These are phyloP conservation scores for Arthrobotrys pseudoclavata DNA, from an alignment of 2,329 filamentous ascomycete species.

Conservation along the genomic window DNA sequence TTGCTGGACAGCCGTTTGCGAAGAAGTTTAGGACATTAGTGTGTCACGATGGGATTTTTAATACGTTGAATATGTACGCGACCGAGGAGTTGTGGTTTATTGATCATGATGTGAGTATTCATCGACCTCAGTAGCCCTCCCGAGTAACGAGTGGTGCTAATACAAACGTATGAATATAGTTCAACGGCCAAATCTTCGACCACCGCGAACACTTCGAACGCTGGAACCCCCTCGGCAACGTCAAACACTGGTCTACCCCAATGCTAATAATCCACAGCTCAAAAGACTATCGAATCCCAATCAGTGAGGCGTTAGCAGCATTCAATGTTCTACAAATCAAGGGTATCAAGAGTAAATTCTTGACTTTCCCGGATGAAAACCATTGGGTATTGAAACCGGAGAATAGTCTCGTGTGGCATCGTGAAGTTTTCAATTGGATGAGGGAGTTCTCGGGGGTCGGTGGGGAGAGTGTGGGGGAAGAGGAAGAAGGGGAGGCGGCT, in stretches of 20 bases:
- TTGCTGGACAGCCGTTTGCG: conserved; percentile 86
- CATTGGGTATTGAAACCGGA: conserved; percentile 92
- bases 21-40: conserved; percentile 89
- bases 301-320: conserved; percentile 84
- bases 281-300: conserved; percentile 87
- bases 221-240: conserved; percentile 77
- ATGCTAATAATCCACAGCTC: conserved; percentile 92
- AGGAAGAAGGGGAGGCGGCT: conserved; percentile 35
- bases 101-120: conserved; percentile 74
- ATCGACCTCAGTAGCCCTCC: conserved; percentile 51
- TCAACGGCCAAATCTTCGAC: conserved; percentile 69
- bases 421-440: conserved; percentile 80
- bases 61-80: conserved; percentile 75
- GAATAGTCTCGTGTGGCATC: conserved; percentile 91
- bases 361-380: conserved; percentile 85
- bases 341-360: conserved; percentile 80
- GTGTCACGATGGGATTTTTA: conserved; percentile 88
- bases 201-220: conserved; percentile 75
- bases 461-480: conserved; percentile 2
- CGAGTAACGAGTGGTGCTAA: conserved; percentile 61
- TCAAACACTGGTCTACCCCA: conserved; percentile 84
- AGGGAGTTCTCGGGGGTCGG: conserved; percentile 63
- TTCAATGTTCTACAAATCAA: conserved; percentile 87
- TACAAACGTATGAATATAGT: conserved; percentile 63
- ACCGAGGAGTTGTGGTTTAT: conserved; percentile 80